phyloP scores from a whole-genome alignment of 805 yeast genomes.

The Nakazawaea sp. region DNA sequence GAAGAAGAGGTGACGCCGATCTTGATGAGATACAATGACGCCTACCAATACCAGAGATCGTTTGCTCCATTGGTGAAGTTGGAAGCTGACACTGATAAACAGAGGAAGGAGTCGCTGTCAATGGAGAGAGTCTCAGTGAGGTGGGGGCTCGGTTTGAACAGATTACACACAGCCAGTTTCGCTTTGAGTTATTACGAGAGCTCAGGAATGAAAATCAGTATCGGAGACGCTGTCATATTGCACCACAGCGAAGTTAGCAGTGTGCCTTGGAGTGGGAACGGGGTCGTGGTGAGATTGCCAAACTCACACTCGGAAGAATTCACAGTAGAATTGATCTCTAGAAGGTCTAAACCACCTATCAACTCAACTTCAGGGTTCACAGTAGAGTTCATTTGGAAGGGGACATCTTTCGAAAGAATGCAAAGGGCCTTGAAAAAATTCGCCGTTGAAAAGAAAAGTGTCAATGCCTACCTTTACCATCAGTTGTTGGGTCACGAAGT shows the following conservation, averaged over 20 bases:
- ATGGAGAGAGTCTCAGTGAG: constrained; percentile 63
- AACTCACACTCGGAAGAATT: constrained; percentile 58
- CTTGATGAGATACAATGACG: constrained; percentile 71
- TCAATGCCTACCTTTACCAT: constrained; percentile 70
- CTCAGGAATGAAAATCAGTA: constrained; percentile 60
- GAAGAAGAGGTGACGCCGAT: constrained; percentile 65
- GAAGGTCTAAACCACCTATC: constrained; percentile 42
- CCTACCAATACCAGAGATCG: constrained; percentile 76
- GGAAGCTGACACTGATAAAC: constrained; percentile 77
- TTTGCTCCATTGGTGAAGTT: constrained; percentile 78
- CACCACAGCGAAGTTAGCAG: constrained; percentile 50
- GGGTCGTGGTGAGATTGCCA: constrained; percentile 69
- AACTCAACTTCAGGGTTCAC: constrained; percentile 60
- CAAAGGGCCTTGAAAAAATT: constrained; percentile 67
- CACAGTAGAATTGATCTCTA: constrained; percentile 57
- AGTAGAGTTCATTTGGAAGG: constrained; percentile 88
- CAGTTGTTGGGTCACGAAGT: constrained; percentile 77
- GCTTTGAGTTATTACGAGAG: constrained; percentile 61
- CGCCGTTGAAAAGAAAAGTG: constrained; percentile 63
- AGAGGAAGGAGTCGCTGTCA: constrained; percentile 69
- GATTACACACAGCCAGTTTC: constrained; percentile 63
- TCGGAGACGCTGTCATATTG: constrained; percentile 78
- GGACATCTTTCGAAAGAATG: constrained; percentile 77
- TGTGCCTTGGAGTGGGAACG: constrained; percentile 66
- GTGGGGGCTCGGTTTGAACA: constrained; percentile 68